phyloP scores from a whole-genome alignment of 2,329 filamentous ascomycete genomes.

The Trichoderma citrinoviride region DNA sequence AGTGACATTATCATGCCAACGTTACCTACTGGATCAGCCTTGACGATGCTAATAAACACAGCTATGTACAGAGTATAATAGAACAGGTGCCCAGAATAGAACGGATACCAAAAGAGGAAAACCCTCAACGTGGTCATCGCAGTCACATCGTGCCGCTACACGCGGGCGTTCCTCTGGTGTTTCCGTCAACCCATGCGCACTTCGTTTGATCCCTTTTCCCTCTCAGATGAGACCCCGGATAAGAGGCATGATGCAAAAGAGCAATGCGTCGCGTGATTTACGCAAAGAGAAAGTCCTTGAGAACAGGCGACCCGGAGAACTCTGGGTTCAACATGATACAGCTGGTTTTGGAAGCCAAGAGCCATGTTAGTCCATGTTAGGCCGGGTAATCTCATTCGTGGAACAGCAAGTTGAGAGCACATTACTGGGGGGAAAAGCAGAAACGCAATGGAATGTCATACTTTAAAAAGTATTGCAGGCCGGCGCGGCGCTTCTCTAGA shows the following conservation, averaged over 20 bases:
- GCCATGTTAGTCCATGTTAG: neutral
- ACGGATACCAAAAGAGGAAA: constrained; percentile 7
- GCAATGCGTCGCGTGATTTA: constrained; percentile 32
- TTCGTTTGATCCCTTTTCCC: neutral
- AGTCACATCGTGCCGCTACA: neutral
- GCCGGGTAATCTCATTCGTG: too few species aligned
- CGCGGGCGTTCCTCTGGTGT: neutral
- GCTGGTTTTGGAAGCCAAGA: too few species aligned
- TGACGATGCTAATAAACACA: neutral
- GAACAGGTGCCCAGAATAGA: neutral
- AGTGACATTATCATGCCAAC: neutral
- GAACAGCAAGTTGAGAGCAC: neutral
- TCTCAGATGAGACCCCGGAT: too few species aligned
- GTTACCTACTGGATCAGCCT: neutral
- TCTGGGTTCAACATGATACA: constrained; percentile 91
- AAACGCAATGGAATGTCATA: constrained; percentile 51
- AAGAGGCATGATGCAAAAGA: neutral
- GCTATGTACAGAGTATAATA: neutral
- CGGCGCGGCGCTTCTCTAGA: constrained; percentile 76
- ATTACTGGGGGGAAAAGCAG: neutral
- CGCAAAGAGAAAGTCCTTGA: constrained; percentile 85
- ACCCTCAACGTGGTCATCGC: neutral
- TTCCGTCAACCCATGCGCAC: neutral
- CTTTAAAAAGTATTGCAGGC: constrained; percentile 92
- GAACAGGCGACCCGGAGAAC: constrained; percentile 84